Conservation (phyloP, 78 protist species). For the Dictyostelium discoideum region dicty_2.7 NC_007090.3:263501-264000, state of each 20-base stretch:
- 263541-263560: too few species aligned
- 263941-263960: slow-evolving; percentile 89
- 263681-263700: too few species aligned
- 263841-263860: slow-evolving; percentile 88
- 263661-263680: too few species aligned
- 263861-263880: slow-evolving; percentile 16
- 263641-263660: too few species aligned
- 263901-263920: slow-evolving; percentile 72
- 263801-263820: slow-evolving; percentile 62
- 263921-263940: slow-evolving; percentile 72
- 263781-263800: slow-evolving; percentile 86
- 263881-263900: slow-evolving; percentile 60
- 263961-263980: slow-evolving; percentile 82
- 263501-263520: too few species aligned
- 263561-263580: too few species aligned
- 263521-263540: too few species aligned
- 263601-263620: too few species aligned
- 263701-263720: not conserved
- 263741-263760: too few species aligned
- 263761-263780: slow-evolving; percentile 53
- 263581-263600: too few species aligned
- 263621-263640: too few species aligned
- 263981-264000: slow-evolving; percentile 52
- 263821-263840: slow-evolving; percentile 84
- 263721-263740: not conserved